Conservation (phyloP, 305 asterid species). For the Stenogyne calaminthoides region DNA sequence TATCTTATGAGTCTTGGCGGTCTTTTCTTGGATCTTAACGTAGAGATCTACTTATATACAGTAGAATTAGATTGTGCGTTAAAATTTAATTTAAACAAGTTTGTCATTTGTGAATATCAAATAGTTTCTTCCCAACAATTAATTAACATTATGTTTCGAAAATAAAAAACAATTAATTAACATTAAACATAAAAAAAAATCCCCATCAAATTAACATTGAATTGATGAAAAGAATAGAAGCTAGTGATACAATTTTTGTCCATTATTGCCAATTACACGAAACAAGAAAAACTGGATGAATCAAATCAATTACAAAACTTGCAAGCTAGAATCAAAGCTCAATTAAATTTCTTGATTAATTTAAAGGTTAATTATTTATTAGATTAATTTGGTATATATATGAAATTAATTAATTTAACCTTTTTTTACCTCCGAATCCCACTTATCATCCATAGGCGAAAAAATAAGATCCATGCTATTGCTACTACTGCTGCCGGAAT, state of each 20-base stretch:
- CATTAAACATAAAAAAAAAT: background rate
- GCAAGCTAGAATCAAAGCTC: background rate
- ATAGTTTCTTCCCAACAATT: background rate
- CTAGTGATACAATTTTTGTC: background rate
- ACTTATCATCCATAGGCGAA: slow-evolving; percentile 59
- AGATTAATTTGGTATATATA: background rate
- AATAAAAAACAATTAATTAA: too few relatives aligned
- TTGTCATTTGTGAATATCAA: too few relatives aligned
- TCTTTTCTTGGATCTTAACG: too few relatives aligned
- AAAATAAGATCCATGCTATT: slow-evolving; percentile 80
- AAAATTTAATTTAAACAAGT: too few relatives aligned
- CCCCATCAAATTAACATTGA: background rate
- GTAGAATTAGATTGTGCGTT: too few relatives aligned
- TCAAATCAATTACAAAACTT: slow-evolving; percentile 19
- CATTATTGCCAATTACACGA: background rate
- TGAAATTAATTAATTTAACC: slow-evolving; percentile 5
- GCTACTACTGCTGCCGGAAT: slow-evolving; percentile 72
- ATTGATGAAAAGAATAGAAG: slow-evolving; percentile 6
- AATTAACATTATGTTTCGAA: too few relatives aligned
- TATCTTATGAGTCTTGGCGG: too few relatives aligned
- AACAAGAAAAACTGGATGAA: slow-evolving; percentile 9
- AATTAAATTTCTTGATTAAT: background rate
- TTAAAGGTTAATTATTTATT: background rate
- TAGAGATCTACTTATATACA: too few relatives aligned
- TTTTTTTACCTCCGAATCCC: slow-evolving; percentile 63